Percentiles rank a stretch among this genome's conserved stretches.
phyloP scores from a whole-genome alignment of 23 red algal species.

The Gracilaria gracilis region DNA sequence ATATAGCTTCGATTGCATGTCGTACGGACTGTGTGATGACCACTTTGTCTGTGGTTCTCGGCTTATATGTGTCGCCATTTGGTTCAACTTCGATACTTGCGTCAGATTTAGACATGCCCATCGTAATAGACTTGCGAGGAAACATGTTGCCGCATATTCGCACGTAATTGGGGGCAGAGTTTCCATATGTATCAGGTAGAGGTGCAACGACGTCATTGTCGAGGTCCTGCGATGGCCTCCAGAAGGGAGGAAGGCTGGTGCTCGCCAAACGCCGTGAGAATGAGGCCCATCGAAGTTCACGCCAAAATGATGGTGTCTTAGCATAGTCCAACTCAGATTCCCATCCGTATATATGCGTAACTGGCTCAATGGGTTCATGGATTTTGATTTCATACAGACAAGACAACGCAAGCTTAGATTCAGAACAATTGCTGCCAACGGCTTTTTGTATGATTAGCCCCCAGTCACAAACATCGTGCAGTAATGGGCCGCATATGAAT shows the following conservation, averaged over 20 bases:
- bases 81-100: background rate
- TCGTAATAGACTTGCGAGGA: background rate
- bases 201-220: background rate
- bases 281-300: slow-evolving; percentile 62
- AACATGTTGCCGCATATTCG: slow-evolving; percentile 27
- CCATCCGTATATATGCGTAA: slow-evolving; percentile 42
- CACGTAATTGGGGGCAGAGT: slow-evolving; percentile 8
- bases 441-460: slow-evolving; percentile 10
- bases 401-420: slow-evolving; percentile 51
- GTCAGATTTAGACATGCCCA: background rate
- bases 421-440: background rate
- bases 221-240: background rate
- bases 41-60: background rate
- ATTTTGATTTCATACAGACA: slow-evolving; percentile 33
- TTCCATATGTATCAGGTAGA: slow-evolving; percentile 12
- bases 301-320: slow-evolving; percentile 55
- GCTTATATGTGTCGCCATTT: background rate
- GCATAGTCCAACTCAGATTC: slow-evolving; percentile 36
- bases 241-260: background rate
- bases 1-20: background rate
- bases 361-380: slow-evolving; percentile 32
- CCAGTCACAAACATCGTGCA: slow-evolving; percentile 10
- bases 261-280: slow-evolving; percentile 13
- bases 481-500: slow-evolving; percentile 35
- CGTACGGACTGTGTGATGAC: slow-evolving; percentile 37